Conservation (phyloP, 129 eudicot genomes). For the Flaveria bidentis region DNA sequence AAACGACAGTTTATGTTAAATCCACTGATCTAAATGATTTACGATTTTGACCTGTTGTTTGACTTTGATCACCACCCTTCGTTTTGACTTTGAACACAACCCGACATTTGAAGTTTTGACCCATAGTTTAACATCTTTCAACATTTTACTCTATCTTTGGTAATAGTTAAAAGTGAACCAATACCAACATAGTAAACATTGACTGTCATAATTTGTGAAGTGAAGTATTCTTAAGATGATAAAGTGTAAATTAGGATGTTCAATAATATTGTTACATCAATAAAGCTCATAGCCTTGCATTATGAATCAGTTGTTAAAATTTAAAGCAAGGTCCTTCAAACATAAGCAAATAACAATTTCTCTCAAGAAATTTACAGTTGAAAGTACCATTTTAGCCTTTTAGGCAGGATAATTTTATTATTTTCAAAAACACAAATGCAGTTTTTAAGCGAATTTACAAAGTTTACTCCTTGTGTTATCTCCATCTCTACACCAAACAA, state of each 20-base stretch:
- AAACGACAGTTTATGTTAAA: no score
- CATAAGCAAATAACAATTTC: background rate
- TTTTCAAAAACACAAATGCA: background rate
- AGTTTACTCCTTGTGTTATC: background rate
- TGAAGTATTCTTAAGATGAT: background rate
- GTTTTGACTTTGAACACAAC: no score
- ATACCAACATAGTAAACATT: no score
- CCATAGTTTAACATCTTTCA: no score
- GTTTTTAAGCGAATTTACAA: background rate
- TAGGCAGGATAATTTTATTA: background rate
- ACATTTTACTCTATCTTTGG: no score
- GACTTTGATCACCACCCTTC: no score
- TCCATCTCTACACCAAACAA: background rate
- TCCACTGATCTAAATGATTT: no score
- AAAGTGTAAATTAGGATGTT: no score
- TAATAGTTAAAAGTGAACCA: no score
- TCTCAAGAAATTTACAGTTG: background rate
- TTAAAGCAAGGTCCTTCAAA: background rate
- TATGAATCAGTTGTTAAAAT: background rate
- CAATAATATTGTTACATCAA: conserved; percentile 21
- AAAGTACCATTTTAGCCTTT: conserved; percentile 17
- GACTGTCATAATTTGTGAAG: no score
- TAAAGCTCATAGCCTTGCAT: background rate
- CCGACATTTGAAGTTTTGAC: no score
- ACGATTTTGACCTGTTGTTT: no score